Evolutionary conservation across 2,329 filamentous ascomycete genomes (phyloP), one percentile per base, ranked within the genome.

Genomic region (Penicillium sp.): DNA sequence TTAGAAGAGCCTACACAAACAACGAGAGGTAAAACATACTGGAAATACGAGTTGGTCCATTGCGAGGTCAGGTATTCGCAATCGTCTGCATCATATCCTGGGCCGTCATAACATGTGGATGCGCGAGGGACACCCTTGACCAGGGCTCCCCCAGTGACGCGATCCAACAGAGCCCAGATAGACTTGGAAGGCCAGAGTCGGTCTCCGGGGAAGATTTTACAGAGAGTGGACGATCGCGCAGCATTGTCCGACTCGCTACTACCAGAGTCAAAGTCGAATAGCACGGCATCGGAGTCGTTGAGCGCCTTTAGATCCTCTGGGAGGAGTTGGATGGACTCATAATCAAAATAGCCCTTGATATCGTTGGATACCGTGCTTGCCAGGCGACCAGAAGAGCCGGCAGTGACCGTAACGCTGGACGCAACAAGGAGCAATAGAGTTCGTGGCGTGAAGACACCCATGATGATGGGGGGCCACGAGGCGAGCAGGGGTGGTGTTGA

Each of bases 91-190:
- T 73, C 64, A 52, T 73, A 73, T 29, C 69, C 62, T 1, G 66
- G 62, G 68, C 69, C 66, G 1, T 63, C 65, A 23, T 73, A 73
- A 51, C 71, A 74, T 5, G 68, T 61, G 1, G 71, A 66, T 1
- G 71, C 72, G 23, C 73, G 60, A 9, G 72, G 71, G 7, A 73
- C 71, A 1, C 66, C 73, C 26, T 71, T 69, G 26, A 71, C 66
- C 4, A 74, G 64, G 1, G 71, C 63, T 13, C 65, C 66, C 8
- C 66, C 71, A 8, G 71, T 58, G 21, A 41, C 35, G 8, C 1
- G 8, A 52, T 73, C 66, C n/a, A 75, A 68, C 8, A 67, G 23
- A 4, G 58, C 57, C 72, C 72, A 75, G n/a, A 63, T 61, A 7
- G 45, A 15, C 15, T 15, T 41, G 11, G 35, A 23, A 4, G 60